Conservation (phyloP, 2,329 filamentous ascomycete genomes). For the Didymella segeticola region DNA sequence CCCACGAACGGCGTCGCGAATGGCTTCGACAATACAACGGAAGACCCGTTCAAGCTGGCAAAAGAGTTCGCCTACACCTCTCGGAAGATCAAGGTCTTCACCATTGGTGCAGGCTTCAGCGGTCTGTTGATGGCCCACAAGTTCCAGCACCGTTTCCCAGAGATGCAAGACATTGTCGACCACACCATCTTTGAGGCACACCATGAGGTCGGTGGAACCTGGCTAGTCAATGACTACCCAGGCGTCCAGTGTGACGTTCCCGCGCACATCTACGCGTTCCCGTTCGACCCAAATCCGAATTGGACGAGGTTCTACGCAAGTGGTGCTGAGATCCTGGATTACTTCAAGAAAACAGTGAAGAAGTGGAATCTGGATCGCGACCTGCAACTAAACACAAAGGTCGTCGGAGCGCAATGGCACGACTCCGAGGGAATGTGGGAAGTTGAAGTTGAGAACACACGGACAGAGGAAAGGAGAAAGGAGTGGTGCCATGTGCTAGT, state of each 20-base stretch:
- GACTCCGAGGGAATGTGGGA: constrained; percentile 47
- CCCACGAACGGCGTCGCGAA: constrained; percentile 1
- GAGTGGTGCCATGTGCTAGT: constrained; percentile 28
- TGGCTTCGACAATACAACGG: constrained; percentile 1
- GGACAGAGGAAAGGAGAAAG: constrained; percentile 11
- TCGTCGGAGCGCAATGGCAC: constrained; percentile 47
- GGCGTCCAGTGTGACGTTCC: constrained; percentile 50
- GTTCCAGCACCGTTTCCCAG: constrained; percentile 40
- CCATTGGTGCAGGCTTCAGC: constrained; percentile 44
- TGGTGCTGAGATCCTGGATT: constrained; percentile 50
- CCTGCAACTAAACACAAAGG: constrained; percentile 39
- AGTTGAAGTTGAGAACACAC: constrained; percentile 38
- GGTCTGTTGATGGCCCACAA: constrained; percentile 46
- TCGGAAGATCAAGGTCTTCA: constrained; percentile 29
- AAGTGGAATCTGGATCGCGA: constrained; percentile 49
- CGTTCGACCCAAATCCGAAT: constrained; percentile 51
- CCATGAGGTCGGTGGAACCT: constrained; percentile 46
- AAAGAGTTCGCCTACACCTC: constrained; percentile 27
- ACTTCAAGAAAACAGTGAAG: constrained; percentile 46
- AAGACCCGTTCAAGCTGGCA: constrained; percentile 28
- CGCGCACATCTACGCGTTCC: constrained; percentile 41
- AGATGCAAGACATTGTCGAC: constrained; percentile 33
- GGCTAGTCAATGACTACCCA: constrained; percentile 44
- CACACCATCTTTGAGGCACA: constrained; percentile 38
- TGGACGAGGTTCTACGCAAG: constrained; percentile 51